Conservation (phyloP, 345 rosid species). For the Bruguiera parviflora region DNA sequence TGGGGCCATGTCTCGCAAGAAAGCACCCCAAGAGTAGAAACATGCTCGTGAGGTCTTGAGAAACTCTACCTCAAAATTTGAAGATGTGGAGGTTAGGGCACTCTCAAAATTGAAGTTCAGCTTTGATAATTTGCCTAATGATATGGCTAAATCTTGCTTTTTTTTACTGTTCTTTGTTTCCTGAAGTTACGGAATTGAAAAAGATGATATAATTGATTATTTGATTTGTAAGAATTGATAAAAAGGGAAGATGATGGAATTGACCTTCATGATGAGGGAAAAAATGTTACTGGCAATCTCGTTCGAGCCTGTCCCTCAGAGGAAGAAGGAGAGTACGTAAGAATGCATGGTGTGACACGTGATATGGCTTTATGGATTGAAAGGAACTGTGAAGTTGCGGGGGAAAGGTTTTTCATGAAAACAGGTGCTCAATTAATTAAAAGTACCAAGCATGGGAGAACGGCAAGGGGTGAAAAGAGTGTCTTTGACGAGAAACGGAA, state of each 20-base stretch:
- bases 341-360: conserved; percentile 23
- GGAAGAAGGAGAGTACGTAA: background rate
- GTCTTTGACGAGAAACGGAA: no score
- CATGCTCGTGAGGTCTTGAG: conserved; percentile 1
- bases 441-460: no score
- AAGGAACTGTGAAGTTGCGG: no score
- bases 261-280: conserved; percentile 3
- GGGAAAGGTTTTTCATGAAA: no score
- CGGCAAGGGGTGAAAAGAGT: no score
- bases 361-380: conserved; percentile 17
- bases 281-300: conserved; percentile 12
- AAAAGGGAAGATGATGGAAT: background rate
- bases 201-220: conserved; percentile 6
- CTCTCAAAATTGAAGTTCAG: background rate
- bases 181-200: background rate
- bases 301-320: background rate
- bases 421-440: no score
- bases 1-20: conserved; percentile 4
- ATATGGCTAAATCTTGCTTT: conserved; percentile 13
- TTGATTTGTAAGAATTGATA: conserved; percentile 16
- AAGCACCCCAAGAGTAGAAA: conserved; percentile 15
- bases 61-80: background rate
- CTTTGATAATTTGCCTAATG: conserved; percentile 7
- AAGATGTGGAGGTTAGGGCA: background rate
- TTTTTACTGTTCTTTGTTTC: conserved; percentile 17